phyloP scores from a whole-genome alignment of 78 protist genomes.

The Emiliania huxleyi region DNA sequence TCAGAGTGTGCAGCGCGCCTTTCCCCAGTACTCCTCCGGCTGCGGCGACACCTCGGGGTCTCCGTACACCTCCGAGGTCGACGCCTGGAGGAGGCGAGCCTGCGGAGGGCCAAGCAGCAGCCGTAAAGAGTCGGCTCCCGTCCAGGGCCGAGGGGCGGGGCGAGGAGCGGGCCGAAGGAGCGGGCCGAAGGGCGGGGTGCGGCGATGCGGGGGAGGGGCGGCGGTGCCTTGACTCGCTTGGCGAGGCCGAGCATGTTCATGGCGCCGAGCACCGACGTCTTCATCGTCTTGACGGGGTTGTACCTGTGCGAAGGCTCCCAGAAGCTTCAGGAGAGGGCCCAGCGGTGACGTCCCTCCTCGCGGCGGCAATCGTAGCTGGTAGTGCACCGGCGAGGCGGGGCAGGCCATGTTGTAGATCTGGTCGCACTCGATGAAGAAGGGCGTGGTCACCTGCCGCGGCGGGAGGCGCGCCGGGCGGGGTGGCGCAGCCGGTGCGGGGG shows the following conservation, averaged over 20 bases:
- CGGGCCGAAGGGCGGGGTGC: too few species aligned
- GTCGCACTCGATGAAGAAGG: conserved; percentile 56
- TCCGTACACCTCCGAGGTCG: conserved; percentile 81
- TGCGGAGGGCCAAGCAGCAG: too few species aligned
- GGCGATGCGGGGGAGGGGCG: too few species aligned
- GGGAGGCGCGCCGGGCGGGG: neutral
- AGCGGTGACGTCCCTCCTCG: too few species aligned
- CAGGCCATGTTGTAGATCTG: conserved; percentile 79
- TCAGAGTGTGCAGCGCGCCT: too few species aligned
- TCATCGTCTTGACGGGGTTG: conserved; percentile 76
- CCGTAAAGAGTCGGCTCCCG: too few species aligned
- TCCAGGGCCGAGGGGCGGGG: too few species aligned
- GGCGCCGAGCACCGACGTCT: conserved; percentile 73
- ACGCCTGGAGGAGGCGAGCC: conserved; percentile 53
- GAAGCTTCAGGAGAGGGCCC: too few species aligned
- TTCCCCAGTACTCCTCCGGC: conserved; percentile 74
- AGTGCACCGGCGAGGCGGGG: conserved; percentile 81
- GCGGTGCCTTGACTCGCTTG: conserved; percentile 46
- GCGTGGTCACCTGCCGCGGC: conserved; percentile 1
- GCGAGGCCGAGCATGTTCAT: conserved; percentile 81
- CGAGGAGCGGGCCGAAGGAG: too few species aligned
- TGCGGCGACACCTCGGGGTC: conserved; percentile 78
- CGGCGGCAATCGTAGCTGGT: conserved; percentile 37
- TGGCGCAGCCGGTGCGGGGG: neutral
- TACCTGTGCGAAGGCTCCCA: too few species aligned